A percentile compares a stretch with the other conserved stretches of the same genome.
Evolutionary conservation across 768 basidiomycete genomes (phyloP).

Genomic region (Kondoa subrosea): DNA sequence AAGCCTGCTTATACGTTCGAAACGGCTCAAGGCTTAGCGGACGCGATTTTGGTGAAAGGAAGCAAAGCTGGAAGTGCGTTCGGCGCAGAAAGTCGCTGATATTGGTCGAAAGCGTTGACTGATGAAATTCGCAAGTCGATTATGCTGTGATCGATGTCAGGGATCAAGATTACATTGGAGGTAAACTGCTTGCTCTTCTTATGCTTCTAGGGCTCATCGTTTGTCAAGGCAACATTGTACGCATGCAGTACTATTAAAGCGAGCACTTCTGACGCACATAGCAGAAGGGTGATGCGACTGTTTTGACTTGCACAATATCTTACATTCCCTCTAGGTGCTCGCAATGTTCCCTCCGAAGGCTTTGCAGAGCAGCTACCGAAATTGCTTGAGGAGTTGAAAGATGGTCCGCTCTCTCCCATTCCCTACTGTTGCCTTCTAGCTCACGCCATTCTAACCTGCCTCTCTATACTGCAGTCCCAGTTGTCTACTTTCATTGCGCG

Average conservation of each 20-base stretch:
- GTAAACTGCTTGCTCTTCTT: background rate
- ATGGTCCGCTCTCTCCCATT: constrained; percentile 1
- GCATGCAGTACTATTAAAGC: background rate
- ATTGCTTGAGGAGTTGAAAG: constrained; percentile 5
- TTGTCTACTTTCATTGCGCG: constrained; percentile 19
- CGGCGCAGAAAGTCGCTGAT: background rate
- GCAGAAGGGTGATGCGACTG: background rate
- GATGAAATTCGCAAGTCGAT: no score
- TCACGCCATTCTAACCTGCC: background rate
- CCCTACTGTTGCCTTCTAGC: background rate
- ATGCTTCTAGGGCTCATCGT: background rate
- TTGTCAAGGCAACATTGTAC: background rate
- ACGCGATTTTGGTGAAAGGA: background rate
- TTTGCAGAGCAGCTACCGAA: constrained; percentile 9
- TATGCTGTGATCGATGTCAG: background rate
- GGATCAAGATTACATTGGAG: background rate
- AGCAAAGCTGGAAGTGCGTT: background rate
- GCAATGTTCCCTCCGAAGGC: background rate
- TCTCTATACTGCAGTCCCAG: constrained; percentile 13
- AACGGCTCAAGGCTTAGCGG: background rate
- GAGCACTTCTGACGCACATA: background rate
- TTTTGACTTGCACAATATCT: background rate
- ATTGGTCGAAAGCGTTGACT: background rate
- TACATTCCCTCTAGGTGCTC: background rate
- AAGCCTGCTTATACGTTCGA: background rate